Base-by-base conservation (phyloP, 768 basidiomycete species). In the Kwoniella dendrophila region DNA sequence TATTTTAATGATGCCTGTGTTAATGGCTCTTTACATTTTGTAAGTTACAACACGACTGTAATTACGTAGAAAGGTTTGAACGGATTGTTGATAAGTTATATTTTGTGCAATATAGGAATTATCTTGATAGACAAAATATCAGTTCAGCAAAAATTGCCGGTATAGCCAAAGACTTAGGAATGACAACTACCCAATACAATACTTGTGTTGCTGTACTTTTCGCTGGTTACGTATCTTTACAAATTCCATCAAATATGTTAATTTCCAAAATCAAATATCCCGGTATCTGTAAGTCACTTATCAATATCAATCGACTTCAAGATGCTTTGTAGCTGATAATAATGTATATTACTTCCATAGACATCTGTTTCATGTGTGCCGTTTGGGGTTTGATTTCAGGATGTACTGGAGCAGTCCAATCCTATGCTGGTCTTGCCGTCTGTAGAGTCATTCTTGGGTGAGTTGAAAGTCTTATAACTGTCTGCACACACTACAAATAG, bases 231-330 rank as follows among this genome's bases (percentile, higher is more conserved):
- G 68, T 75, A 44, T 48, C 69, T 10, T 63, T 75, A 11, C 74
- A 76, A 47, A 57, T 75, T 20, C 75, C 74, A 10, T 74, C 71
- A 24, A 77, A 78, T 65, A 75, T 78, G 66, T 33, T 78, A 30
- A 61, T 64, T 8, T 53, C 67, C 45, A 74, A 75, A 56, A 71
- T 75, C 63, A 57, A 48, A 20, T 62, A 63, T 12, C 76, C 74
- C 0, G 71, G 68, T 34, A 48, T 68, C 30, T 79, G 67, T 68
- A 47, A 60, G 67, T 62, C 14, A 18, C 18, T 8, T 24, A 3
- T 30, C n/a, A n/a, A n/a, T n/a, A n/a, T n/a, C n/a, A n/a, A n/a
- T n/a, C n/a, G n/a, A n/a, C n/a, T n/a, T n/a, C n/a, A n/a, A n/a
- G n/a, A n/a, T n/a, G n/a, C n/a, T n/a, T n/a, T n/a, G 34, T 16